Percentiles rank a stretch among this genome's conserved stretches.
Evolutionary conservation across 1,284 basidiomycete species (phyloP).

Genomic region (Afroboletus lepidellus): DNA sequence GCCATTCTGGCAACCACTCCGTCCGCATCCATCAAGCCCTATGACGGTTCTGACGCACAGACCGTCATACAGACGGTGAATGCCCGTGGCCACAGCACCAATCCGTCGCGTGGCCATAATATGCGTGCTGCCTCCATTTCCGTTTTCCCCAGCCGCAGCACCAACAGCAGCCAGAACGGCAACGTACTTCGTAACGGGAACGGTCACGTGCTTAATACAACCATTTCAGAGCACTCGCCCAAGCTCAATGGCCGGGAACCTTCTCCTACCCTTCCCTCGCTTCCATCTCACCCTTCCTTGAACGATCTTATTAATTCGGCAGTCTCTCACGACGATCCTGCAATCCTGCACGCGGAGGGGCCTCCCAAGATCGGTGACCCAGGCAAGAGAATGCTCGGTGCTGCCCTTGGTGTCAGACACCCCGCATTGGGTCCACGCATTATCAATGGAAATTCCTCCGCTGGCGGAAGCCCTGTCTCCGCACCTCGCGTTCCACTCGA

Average conservation of each 20-base stretch:
- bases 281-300: slow-evolving; percentile 78
- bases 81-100: slow-evolving; percentile 59
- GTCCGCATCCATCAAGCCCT: slow-evolving; percentile 74
- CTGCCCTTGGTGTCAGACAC: slow-evolving; percentile 76
- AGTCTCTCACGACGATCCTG: slow-evolving; percentile 58
- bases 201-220: slow-evolving; percentile 41
- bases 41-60: slow-evolving; percentile 93
- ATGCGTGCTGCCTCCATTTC: slow-evolving; percentile 69
- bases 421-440: slow-evolving; percentile 64
- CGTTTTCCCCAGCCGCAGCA: slow-evolving; percentile 51
- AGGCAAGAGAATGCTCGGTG: slow-evolving; percentile 81
- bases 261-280: slow-evolving; percentile 75
- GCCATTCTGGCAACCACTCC: slow-evolving; percentile 63
- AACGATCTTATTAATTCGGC: slow-evolving; percentile 74
- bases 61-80: slow-evolving; percentile 88
- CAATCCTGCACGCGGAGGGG: slow-evolving; percentile 46
- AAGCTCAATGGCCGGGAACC: slow-evolving; percentile 53
- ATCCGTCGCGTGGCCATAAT: slow-evolving; percentile 64
- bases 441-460: slow-evolving; percentile 40
- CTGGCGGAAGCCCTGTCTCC: slow-evolving; percentile 20
- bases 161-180: slow-evolving; percentile 42
- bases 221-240: slow-evolving; percentile 51
- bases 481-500: slow-evolving; percentile 46
- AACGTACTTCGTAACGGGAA: slow-evolving; percentile 38
- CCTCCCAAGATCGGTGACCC: slow-evolving; percentile 77